Conservation (phyloP, 2,329 filamentous ascomycete genomes). For the Neonectria neomacrospora region DNA sequence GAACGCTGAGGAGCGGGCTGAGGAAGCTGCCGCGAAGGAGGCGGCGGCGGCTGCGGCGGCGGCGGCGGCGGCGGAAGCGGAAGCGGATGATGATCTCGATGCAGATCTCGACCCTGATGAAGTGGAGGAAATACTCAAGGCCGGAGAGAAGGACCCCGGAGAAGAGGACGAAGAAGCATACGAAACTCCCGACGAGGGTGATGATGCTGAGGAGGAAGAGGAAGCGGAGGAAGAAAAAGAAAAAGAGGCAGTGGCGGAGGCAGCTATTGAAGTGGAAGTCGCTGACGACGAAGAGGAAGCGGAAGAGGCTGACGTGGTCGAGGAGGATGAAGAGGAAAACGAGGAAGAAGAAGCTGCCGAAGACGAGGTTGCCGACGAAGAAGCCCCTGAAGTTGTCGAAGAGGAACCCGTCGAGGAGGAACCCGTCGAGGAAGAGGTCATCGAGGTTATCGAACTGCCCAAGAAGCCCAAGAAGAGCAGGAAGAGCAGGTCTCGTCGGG, state of each 20-base stretch:
- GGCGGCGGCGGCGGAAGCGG: slow-evolving; percentile 15
- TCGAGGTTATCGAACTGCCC: slow-evolving; percentile 63
- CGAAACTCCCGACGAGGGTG: slow-evolving; percentile 16
- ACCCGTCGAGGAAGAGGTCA: slow-evolving; percentile 45
- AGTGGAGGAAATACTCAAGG: slow-evolving; percentile 14
- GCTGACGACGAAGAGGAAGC: slow-evolving; percentile 28
- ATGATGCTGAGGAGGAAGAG: slow-evolving; percentile 16
- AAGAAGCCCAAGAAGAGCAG: slow-evolving; percentile 58
- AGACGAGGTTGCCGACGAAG: slow-evolving; percentile 33
- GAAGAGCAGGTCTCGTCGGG: slow-evolving; percentile 53
- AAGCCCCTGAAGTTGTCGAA: slow-evolving; percentile 48
- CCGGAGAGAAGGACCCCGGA: slow-evolving; percentile 29
- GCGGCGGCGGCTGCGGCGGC: slow-evolving; percentile 29
- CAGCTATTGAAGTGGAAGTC: slow-evolving; percentile 24
- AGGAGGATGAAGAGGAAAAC: slow-evolving; percentile 41
- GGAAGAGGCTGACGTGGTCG: slow-evolving; percentile 33
- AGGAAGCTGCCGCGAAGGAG: slow-evolving; percentile 40
- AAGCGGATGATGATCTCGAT: slow-evolving; percentile 17
- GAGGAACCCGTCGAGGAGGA: slow-evolving; percentile 34
- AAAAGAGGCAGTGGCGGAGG: slow-evolving; percentile 1
- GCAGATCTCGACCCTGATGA: background rate
- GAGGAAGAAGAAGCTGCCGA: slow-evolving; percentile 29
- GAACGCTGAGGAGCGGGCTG: slow-evolving; percentile 31
- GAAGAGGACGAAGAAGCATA: slow-evolving; percentile 20
- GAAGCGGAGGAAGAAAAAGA: slow-evolving; percentile 14